Percentiles rank a stretch among this genome's conserved stretches.
Evolutionary conservation across 176 grass and related monocot species (phyloP).

Genomic region (Hordeum marinum): DNA sequence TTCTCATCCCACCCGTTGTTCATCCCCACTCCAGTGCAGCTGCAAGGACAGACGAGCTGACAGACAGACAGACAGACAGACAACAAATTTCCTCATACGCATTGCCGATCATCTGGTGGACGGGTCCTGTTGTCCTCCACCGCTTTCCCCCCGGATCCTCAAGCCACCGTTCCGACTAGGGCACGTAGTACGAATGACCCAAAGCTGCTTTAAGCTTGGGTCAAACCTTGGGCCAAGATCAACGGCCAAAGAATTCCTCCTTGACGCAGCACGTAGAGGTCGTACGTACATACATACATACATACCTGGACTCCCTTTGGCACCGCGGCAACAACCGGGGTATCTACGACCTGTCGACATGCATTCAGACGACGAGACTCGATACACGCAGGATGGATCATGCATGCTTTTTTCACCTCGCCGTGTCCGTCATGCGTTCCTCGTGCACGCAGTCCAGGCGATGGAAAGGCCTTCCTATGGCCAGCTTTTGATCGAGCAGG

Average conservation of each 20-base stretch:
- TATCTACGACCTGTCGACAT: neutral
- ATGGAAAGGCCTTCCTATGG: neutral
- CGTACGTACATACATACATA: neutral
- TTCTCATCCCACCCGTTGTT: neutral
- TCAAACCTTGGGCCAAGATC: neutral
- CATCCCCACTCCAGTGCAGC: neutral
- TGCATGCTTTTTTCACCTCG: neutral
- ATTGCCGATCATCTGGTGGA: neutral
- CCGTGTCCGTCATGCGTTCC: neutral
- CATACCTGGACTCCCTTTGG: neutral
- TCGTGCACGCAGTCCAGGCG: slow-evolving; percentile 20
- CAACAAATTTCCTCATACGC: neutral
- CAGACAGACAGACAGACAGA: neutral
- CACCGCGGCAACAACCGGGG: neutral
- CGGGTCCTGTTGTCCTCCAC: neutral
- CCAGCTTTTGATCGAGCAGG: neutral
- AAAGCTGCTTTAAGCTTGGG: neutral
- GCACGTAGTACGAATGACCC: neutral
- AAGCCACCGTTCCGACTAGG: neutral
- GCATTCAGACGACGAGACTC: neutral
- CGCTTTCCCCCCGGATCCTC: neutral
- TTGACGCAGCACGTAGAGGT: neutral
- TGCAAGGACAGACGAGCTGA: slow-evolving; percentile 2
- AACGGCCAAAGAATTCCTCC: neutral
- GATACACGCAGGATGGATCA: no score